Evolutionary conservation across 139 green algal species (phyloP).

Genomic region (Axilococcus clingmanii): DNA sequence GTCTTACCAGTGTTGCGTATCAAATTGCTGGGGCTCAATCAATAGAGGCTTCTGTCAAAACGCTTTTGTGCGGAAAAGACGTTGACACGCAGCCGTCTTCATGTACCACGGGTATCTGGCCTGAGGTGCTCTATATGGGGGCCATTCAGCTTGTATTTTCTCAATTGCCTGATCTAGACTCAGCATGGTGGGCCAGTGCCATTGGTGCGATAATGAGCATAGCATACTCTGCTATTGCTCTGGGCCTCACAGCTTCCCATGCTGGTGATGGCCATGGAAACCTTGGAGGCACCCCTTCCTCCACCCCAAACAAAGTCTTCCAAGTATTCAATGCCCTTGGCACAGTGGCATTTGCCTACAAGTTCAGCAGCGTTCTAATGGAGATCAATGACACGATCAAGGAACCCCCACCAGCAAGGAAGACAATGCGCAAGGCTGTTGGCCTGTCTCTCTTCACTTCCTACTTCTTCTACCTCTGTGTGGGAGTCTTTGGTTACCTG

Average conservation of each 20-base stretch:
- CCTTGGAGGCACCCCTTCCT: conserved; percentile 2
- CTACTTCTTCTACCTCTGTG: conserved; percentile 21
- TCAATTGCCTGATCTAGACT: conserved; percentile 22
- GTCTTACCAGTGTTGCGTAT: conserved; percentile 13
- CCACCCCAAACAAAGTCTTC: conserved; percentile 15
- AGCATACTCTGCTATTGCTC: conserved; percentile 36
- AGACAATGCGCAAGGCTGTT: conserved; percentile 9
- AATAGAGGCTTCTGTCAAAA: conserved; percentile 9
- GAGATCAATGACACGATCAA: conserved; percentile 37
- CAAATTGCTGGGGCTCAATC: conserved; percentile 9
- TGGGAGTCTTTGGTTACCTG: conserved; percentile 5
- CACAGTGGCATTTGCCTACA: conserved; percentile 37
- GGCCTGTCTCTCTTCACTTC: neutral
- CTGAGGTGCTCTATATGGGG: conserved; percentile 30
- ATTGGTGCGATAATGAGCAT: conserved; percentile 32
- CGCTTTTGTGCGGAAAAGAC: neutral
- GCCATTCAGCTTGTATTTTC: conserved; percentile 32
- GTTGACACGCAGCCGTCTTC: neutral
- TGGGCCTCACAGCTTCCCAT: conserved; percentile 11
- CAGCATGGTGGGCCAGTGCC: conserved; percentile 4
- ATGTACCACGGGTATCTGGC: conserved; percentile 14
- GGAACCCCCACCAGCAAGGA: conserved; percentile 4
- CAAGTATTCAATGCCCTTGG: conserved; percentile 39
- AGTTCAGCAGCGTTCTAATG: conserved; percentile 19
- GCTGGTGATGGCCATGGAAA: neutral